phyloP scores from a whole-genome alignment of 2,329 filamentous ascomycete genomes.

The Thielaviopsis populi region DNA sequence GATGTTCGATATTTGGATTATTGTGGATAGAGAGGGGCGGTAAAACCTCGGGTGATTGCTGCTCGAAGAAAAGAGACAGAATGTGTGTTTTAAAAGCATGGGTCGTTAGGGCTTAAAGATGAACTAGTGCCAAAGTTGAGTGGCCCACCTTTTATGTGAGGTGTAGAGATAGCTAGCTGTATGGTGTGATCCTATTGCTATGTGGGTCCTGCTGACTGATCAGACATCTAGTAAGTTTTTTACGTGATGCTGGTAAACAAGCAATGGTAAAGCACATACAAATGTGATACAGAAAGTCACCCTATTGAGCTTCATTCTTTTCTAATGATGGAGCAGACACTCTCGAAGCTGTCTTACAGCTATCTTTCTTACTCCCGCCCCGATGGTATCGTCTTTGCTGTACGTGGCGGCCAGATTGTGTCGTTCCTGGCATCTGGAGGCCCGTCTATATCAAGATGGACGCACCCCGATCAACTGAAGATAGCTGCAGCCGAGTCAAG shows the following conservation, averaged over 20 bases:
- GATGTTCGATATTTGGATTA: background rate
- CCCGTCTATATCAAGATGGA: conserved; percentile 47
- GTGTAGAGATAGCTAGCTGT: background rate
- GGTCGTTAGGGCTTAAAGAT: conserved; percentile 25
- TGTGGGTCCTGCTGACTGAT: background rate
- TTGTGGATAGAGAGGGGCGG: conserved; percentile 12
- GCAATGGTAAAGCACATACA: background rate
- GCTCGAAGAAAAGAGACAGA: background rate
- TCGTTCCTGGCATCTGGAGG: conserved; percentile 47
- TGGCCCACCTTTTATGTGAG: conserved; percentile 4
- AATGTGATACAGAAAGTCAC: background rate
- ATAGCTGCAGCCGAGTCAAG: conserved; percentile 19
- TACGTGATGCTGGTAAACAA: background rate
- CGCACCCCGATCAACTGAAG: conserved; percentile 30
- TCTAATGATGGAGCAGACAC: conserved; percentile 14
- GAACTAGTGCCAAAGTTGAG: conserved; percentile 21
- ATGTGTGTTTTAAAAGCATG: conserved; percentile 16
- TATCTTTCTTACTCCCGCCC: conserved; percentile 37
- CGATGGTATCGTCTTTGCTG: conserved; percentile 51
- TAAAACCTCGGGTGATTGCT: conserved; percentile 5
- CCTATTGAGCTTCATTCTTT: background rate
- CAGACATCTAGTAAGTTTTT: background rate
- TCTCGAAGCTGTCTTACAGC: conserved; percentile 48
- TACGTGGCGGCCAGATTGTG: conserved; percentile 57
- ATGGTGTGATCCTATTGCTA: background rate